Conservation (phyloP, 148 eudicot genomes). For the Agrostemma githago region DNA sequence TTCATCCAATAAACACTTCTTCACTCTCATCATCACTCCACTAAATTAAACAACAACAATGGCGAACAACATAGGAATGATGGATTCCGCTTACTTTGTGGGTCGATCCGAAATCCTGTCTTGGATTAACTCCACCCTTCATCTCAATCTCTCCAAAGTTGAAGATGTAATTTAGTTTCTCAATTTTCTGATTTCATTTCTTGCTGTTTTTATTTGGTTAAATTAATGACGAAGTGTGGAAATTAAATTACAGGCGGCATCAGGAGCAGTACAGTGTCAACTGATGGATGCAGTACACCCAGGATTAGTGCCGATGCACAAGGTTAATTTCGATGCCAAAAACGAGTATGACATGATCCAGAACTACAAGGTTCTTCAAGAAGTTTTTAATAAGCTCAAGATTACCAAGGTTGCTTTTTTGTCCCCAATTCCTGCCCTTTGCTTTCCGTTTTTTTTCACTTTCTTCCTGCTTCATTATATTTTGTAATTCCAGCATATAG, state of each 20-base stretch:
- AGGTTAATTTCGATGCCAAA: constrained; percentile 93
- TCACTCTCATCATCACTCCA: neutral
- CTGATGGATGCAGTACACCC: constrained; percentile 87
- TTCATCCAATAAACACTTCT: neutral
- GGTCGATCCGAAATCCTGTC: constrained; percentile 82
- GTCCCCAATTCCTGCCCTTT: neutral
- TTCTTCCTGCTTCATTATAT: neutral
- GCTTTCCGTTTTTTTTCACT: neutral
- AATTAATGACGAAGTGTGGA: neutral
- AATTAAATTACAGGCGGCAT: constrained; percentile 51
- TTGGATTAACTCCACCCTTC: constrained; percentile 89
- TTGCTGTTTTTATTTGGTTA: neutral
- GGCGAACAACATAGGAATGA: constrained; percentile 78
- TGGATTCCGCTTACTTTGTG: constrained; percentile 90
- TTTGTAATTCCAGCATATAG: constrained; percentile 57
- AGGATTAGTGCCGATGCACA: constrained; percentile 84
- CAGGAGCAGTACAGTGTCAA: constrained; percentile 94
- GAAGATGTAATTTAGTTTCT: constrained; percentile 54
- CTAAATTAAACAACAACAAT: constrained; percentile 26
- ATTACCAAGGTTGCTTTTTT: constrained; percentile 53
- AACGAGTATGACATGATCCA: constrained; percentile 88
- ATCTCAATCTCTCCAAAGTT: constrained; percentile 78
- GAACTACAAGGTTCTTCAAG: constrained; percentile 91
- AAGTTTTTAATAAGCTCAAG: constrained; percentile 83
- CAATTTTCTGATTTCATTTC: neutral